A percentile compares a stretch with the other conserved stretches of the same genome.
Conservation (phyloP, 2,329 filamentous ascomycete genomes). For the Arthroderma uncinatum region DNA sequence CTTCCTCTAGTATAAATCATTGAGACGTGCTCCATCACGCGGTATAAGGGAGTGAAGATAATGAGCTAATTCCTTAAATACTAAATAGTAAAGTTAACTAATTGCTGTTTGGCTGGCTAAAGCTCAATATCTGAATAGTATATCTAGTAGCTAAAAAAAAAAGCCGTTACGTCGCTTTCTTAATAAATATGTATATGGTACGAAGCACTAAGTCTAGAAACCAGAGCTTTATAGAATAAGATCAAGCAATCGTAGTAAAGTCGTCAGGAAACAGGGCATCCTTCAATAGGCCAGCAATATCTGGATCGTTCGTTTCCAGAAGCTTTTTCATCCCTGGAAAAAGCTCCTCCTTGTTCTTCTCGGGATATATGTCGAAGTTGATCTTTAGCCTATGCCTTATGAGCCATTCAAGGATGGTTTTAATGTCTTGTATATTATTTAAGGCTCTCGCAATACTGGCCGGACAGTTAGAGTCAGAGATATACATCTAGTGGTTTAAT, state of each 20-base stretch:
- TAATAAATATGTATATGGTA: too few relatives aligned
- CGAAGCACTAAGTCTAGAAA: too few relatives aligned
- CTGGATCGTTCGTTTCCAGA: not conserved
- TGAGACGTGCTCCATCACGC: too few relatives aligned
- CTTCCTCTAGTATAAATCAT: too few relatives aligned
- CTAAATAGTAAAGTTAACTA: too few relatives aligned
- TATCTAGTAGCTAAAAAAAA: too few relatives aligned
- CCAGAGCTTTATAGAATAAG: too few relatives aligned
- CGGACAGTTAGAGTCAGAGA: conserved; percentile 10
- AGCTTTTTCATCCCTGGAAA: conserved; percentile 8
- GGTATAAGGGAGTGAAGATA: too few relatives aligned
- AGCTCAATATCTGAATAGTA: too few relatives aligned
- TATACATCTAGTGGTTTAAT: conserved; percentile 12
- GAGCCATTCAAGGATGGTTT: conserved; percentile 8
- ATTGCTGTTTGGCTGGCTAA: too few relatives aligned
- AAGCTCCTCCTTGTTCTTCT: conserved; percentile 11
- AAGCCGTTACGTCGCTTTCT: too few relatives aligned
- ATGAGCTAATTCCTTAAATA: too few relatives aligned
- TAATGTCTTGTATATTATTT: conserved; percentile 9
- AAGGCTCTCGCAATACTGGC: conserved; percentile 5
- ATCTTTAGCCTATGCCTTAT: not conserved
- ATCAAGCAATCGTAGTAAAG: not conserved
- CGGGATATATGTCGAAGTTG: conserved; percentile 9
- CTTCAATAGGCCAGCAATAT: not conserved
- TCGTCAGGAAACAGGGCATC: not conserved